Percentiles rank a stretch among this genome's conserved stretches.
phyloP scores from a whole-genome alignment of 345 rosid genomes.

The Litchi chinensis region DNA sequence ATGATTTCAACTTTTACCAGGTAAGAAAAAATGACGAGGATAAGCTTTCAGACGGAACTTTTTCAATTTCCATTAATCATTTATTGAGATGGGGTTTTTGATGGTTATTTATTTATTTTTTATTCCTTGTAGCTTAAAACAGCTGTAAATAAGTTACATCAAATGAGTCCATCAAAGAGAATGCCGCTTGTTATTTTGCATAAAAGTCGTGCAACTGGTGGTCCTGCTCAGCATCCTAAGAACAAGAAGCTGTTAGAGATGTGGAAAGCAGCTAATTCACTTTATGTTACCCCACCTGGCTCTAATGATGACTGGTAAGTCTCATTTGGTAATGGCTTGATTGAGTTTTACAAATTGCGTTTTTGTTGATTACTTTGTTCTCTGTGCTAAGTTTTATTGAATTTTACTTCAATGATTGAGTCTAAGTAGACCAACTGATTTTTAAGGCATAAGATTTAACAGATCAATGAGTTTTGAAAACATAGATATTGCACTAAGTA shows the following conservation, averaged over 20 bases:
- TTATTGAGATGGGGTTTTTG: slow-evolving; percentile 7
- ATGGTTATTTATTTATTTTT: background rate
- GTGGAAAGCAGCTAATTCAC: slow-evolving; percentile 78
- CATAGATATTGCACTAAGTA: background rate
- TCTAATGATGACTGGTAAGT: slow-evolving; percentile 96
- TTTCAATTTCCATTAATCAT: slow-evolving; percentile 6
- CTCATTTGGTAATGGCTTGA: background rate
- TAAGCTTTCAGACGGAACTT: slow-evolving; percentile 13
- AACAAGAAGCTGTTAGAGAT: slow-evolving; percentile 64
- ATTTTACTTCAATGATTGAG: background rate
- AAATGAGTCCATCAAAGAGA: slow-evolving; percentile 69
- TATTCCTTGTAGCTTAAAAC: slow-evolving; percentile 60
- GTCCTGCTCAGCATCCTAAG: slow-evolving; percentile 62
- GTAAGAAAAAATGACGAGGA: slow-evolving; percentile 30
- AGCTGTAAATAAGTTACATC: slow-evolving; percentile 51
- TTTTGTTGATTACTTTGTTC: background rate
- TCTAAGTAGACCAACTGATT: background rate
- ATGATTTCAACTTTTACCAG: slow-evolving; percentile 63
- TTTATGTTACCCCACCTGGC: slow-evolving; percentile 85
- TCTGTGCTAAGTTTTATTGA: background rate
- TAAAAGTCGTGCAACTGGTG: slow-evolving; percentile 66
- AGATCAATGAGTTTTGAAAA: background rate
- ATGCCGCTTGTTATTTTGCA: slow-evolving; percentile 84
- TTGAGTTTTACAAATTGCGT: background rate
- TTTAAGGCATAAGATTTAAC: background rate